These are phyloP conservation scores for Colletotrichum siamense DNA, from an alignment of 2,329 filamentous ascomycete genomes.

Conservation along the genomic window DNA sequence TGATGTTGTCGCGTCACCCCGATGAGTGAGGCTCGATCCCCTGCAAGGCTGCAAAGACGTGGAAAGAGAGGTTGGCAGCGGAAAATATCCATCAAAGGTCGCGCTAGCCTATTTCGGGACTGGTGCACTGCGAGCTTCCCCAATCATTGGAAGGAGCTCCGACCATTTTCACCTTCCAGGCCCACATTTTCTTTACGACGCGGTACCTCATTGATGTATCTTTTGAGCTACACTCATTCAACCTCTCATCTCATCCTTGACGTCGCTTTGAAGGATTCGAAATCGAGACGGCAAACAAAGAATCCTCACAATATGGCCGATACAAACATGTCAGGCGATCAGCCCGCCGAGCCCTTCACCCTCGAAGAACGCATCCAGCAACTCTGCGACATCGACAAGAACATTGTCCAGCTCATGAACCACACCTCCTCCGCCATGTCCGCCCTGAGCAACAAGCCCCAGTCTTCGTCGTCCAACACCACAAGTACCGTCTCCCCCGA, in stretches of 20 bases:
- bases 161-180: neutral
- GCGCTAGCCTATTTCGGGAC: neutral
- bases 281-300: neutral
- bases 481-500: neutral
- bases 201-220: neutral
- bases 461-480: conserved; percentile 33
- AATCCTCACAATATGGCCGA: conserved; percentile 9
- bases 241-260: neutral
- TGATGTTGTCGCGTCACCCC: conserved; percentile 8
- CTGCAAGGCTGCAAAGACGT: conserved; percentile 15
- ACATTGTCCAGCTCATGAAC: conserved; percentile 42
- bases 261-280: neutral
- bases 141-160: neutral
- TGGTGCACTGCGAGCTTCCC: neutral
- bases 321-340: conserved; percentile 20
- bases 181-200: neutral
- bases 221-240: neutral
- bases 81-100: conserved; percentile 7
- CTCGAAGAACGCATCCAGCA: conserved; percentile 81
- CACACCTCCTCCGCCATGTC: conserved; percentile 54
- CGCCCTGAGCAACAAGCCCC: conserved; percentile 48
- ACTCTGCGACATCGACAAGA: conserved; percentile 78
- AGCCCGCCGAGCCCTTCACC: conserved; percentile 61
- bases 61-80: conserved; percentile 7
- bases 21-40: conserved; percentile 12